A percentile compares a stretch with the other conserved stretches of the same genome.
Conservation (phyloP, 352 stramenopile species). For the Phytophthora capsici region DNA sequence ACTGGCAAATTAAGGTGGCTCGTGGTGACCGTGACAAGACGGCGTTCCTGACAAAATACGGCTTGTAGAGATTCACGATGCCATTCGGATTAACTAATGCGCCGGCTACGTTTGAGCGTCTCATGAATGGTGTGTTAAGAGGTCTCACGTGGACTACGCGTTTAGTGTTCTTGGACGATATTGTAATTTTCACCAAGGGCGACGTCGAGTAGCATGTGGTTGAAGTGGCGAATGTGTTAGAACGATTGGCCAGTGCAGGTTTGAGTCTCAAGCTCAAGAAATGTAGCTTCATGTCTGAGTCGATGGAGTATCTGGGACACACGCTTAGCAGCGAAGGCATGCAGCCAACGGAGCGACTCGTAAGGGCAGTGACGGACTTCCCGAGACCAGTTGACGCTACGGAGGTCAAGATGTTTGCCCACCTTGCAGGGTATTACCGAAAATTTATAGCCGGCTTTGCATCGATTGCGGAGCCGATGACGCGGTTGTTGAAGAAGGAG, state of each 20-base stretch:
- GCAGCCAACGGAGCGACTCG: not conserved
- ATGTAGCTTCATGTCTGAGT: not conserved
- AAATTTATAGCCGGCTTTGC: not conserved
- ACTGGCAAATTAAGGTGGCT: slow-evolving; percentile 1
- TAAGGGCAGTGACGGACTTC: not conserved
- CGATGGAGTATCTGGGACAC: not conserved
- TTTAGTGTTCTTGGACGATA: slow-evolving; percentile 1
- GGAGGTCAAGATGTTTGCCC: not conserved
- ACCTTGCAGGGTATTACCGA: not conserved
- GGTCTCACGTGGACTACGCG: not conserved
- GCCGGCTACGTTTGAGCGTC: not conserved
- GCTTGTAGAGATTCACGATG: not conserved
- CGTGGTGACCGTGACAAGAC: not conserved
- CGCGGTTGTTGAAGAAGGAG: not conserved
- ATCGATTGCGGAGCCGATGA: not conserved
- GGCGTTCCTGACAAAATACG: not conserved
- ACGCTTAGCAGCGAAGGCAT: not conserved
- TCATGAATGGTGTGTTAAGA: slow-evolving; percentile 1
- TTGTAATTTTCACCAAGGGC: not conserved
- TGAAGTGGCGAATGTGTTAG: not conserved
- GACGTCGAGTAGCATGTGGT: not conserved
- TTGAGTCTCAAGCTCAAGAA: not conserved
- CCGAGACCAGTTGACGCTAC: not conserved
- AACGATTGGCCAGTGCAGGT: not conserved
- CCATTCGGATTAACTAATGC: slow-evolving; percentile 1